phyloP scores from a whole-genome alignment of 371 early-diverging fungal species.

The Syncephalastrum sp. region DNA sequence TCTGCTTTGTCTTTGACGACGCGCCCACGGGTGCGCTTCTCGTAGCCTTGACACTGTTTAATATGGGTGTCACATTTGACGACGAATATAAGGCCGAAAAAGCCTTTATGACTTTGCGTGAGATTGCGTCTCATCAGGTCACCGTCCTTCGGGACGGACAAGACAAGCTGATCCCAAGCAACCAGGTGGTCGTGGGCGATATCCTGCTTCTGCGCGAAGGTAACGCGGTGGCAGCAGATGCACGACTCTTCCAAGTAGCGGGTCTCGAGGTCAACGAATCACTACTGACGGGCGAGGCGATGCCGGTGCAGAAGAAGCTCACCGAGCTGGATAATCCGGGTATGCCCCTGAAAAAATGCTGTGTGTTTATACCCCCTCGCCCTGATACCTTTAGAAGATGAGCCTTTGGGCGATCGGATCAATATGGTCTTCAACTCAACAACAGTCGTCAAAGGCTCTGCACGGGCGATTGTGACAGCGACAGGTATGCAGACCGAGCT shows the following conservation, averaged over 20 bases:
- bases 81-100: conserved; percentile 90
- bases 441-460: conserved; percentile 71
- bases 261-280: conserved; percentile 86
- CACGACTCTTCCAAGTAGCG: conserved; percentile 76
- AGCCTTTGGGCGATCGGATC: conserved; percentile 72
- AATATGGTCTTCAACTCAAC: conserved; percentile 77
- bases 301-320: conserved; percentile 64
- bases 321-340: conserved; percentile 25
- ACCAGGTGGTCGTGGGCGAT: conserved; percentile 86
- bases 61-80: conserved; percentile 80
- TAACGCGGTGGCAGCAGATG: conserved; percentile 87
- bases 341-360: conserved; percentile 8
- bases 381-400: conserved; percentile 9
- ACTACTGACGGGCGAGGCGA: conserved; percentile 84
- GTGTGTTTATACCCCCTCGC: not conserved
- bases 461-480: conserved; percentile 69
- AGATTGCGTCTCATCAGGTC: conserved; percentile 66
- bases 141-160: conserved; percentile 80
- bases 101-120: conserved; percentile 83
- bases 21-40: conserved; percentile 70
- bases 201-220: conserved; percentile 83
- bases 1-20: conserved; percentile 58
- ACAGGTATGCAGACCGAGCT: conserved; percentile 89
- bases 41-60: conserved; percentile 71
- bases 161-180: conserved; percentile 61